These are phyloP conservation scores for Cucumis hystrix DNA, from an alignment of 306 rosid genomes.

Conservation along the genomic window DNA sequence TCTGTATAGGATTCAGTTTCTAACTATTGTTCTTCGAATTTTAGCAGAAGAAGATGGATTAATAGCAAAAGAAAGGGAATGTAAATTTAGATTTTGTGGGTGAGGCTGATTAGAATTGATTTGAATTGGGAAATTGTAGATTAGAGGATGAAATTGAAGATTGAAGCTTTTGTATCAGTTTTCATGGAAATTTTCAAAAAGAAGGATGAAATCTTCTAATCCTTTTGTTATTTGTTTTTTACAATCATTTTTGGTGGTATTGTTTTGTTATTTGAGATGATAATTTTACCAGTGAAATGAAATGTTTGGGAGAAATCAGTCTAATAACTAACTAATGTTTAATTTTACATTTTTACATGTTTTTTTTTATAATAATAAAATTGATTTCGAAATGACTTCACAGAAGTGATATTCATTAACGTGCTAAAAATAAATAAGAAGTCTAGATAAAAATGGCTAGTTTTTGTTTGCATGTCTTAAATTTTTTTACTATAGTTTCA, in stretches of 20 bases:
- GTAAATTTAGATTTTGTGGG: constrained; percentile 22
- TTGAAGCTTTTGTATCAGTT: constrained; percentile 24
- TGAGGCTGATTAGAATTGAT: constrained; percentile 30
- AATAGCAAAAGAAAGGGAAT: constrained; percentile 11
- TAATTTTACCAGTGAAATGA: background rate
- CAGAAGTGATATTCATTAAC: too few relatives aligned
- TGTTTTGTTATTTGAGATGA: background rate
- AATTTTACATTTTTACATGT: too few relatives aligned
- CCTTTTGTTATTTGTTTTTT: background rate
- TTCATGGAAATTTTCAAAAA: constrained; percentile 11
- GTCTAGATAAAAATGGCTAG: too few relatives aligned
- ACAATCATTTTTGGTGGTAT: background rate
- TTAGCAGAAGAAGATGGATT: constrained; percentile 74
- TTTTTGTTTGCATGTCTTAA: too few relatives aligned
- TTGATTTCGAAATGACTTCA: too few relatives aligned
- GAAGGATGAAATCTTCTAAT: background rate
- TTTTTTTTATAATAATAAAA: too few relatives aligned
- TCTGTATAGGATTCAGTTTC: constrained; percentile 71
- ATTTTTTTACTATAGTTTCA: too few relatives aligned
- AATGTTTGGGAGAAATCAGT: too few relatives aligned
- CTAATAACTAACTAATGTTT: too few relatives aligned
- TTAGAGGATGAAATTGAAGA: constrained; percentile 14
- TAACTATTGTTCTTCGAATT: constrained; percentile 60
- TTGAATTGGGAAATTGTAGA: constrained; percentile 27
- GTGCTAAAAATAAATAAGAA: too few relatives aligned